Percentiles rank a stretch among this genome's conserved stretches.
Evolutionary conservation across 202 grass and related monocot species (phyloP).

Genomic region (Zizania palustris): DNA sequence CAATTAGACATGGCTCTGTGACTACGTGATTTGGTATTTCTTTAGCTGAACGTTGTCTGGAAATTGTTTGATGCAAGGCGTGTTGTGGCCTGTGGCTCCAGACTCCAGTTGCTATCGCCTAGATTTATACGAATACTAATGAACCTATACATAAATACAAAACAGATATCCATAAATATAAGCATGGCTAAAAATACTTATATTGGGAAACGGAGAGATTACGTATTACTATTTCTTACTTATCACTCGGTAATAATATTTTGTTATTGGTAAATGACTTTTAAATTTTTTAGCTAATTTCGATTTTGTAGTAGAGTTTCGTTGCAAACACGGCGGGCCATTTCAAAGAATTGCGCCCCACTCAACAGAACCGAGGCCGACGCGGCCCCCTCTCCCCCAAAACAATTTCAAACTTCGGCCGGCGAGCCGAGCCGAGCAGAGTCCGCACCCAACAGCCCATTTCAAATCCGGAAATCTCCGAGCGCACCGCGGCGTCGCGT

Average conservation of each 20-base stretch:
- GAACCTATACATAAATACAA: too few species aligned
- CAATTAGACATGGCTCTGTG: background rate
- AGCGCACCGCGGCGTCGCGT: slow-evolving; percentile 39
- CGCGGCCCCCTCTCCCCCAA: background rate
- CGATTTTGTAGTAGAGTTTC: too few species aligned
- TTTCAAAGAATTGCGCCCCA: too few species aligned
- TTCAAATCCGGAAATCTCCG: slow-evolving; percentile 47
- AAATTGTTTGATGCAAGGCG: background rate
- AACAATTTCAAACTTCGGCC: slow-evolving; percentile 45
- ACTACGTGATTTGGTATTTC: background rate
- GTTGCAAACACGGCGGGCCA: too few species aligned
- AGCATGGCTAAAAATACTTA: too few species aligned
- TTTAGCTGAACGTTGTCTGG: background rate
- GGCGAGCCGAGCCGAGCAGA: slow-evolving; percentile 6
- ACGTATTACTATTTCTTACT: too few species aligned
- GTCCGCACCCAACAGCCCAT: background rate
- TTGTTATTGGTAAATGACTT: too few species aligned
- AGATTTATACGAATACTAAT: too few species aligned
- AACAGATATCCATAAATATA: too few species aligned
- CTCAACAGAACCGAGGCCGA: background rate
- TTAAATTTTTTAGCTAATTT: too few species aligned
- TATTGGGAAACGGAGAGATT: too few species aligned
- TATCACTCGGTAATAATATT: too few species aligned
- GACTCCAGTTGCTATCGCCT: background rate
- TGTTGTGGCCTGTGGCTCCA: background rate